Base-by-base conservation (phyloP, 2,329 filamentous ascomycete genomes). In the Fusarium sacchari region DNA sequence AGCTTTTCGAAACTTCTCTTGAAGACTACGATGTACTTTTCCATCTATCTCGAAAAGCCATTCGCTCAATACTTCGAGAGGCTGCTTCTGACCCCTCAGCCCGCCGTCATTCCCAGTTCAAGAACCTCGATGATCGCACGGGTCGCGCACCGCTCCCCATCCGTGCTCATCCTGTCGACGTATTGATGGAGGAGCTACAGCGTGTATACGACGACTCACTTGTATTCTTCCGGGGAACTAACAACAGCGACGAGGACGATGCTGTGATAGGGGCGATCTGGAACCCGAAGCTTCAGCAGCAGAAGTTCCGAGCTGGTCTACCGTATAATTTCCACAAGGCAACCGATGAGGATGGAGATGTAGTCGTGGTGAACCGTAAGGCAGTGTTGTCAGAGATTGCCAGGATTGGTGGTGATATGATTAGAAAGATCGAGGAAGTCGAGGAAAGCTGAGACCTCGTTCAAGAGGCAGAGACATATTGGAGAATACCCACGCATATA, bases 1-100 rank as follows among this genome's bases (percentile, higher is more conserved):
- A 74, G 32, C 86, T 98, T 14, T 98, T 98, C 83, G 85, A 88
- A n/a, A 87, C 92, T 7, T 89, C 92, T 0, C 85, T 94, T 11
- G 82, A 83, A 15, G 95, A 97, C 73, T 99, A 95, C 81, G 94
- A 98, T 80, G 92, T 98, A 72, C 84, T 96, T n/a, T 85, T 99
- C 61, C 89, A 92, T 78, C 84, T 98, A 26, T 88, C 89, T 22
- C 74, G 86, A 37, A 90, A 88, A 73, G 84, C 84, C 56, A 80
- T 88, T 49, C 85, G 84, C 78, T 71, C 79, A 71, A 77, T 86
- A 34, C 64, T 82, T 76, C 79, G 82, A 76, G 83, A 84, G 53
- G 79, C 81, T 42, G 81, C 82, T 58, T 76, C 79, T 64, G 78
- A 82, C 43, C 77, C 79, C 68, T 72, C 83, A 68, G 79, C 79